Evolutionary conservation across 352 stramenopile species (phyloP).

Genomic region (Thraustotheca clavata): DNA sequence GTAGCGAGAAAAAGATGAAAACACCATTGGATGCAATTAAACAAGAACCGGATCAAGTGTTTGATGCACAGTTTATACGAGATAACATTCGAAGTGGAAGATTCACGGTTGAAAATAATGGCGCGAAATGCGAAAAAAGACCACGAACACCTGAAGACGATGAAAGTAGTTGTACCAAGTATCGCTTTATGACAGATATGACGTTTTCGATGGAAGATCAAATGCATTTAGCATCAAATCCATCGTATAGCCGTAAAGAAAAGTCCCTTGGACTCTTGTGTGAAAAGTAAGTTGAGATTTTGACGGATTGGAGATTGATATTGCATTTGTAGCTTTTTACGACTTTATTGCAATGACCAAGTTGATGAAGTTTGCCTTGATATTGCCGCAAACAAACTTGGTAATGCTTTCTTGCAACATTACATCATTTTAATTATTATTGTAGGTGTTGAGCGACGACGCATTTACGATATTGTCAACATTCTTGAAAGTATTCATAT

Average conservation of each 20-base stretch:
- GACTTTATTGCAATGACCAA: constrained; percentile 53
- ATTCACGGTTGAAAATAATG: constrained; percentile 18
- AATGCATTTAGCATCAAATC: constrained; percentile 37
- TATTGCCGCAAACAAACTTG: constrained; percentile 48
- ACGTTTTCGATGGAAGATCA: constrained; percentile 19
- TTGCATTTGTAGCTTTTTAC: constrained; percentile 48
- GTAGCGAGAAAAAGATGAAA: not conserved
- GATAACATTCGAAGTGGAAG: constrained; percentile 17
- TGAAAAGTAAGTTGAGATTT: constrained; percentile 50
- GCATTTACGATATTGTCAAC: constrained; percentile 98
- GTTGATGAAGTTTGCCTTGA: constrained; percentile 74
- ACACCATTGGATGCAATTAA: not conserved
- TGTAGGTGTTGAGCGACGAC: constrained; percentile 84
- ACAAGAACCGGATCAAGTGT: not conserved
- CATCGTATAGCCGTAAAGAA: constrained; percentile 83
- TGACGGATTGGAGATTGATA: too few species aligned
- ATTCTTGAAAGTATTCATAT: constrained; percentile 95
- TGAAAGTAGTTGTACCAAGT: constrained; percentile 9
- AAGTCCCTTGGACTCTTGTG: constrained; percentile 78
- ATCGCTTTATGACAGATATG: constrained; percentile 7
- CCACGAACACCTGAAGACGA: constrained; percentile 7
- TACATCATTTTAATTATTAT: not conserved
- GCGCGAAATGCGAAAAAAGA: constrained; percentile 4
- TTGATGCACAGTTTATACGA: not conserved
- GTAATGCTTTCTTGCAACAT: constrained; percentile 12